These are phyloP conservation scores for Daldinia sp. DNA, from an alignment of 2,329 filamentous ascomycete genomes.

Conservation along the genomic window DNA sequence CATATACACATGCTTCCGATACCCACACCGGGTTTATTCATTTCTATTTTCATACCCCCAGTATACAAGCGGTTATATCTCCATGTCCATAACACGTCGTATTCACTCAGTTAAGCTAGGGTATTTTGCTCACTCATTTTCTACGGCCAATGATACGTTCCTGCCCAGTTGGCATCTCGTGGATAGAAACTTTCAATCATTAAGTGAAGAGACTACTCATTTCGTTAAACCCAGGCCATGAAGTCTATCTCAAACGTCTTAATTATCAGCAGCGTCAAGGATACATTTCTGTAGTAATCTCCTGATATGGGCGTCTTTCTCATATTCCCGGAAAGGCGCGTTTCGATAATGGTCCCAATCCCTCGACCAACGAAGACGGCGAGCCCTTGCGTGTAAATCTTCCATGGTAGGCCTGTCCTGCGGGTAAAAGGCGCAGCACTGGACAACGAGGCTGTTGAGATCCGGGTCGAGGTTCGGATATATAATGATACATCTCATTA, in stretches of 20 bases:
- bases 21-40: too few species aligned
- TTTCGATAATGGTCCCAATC: not conserved
- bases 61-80: too few species aligned
- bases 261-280: not conserved
- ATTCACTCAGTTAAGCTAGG: too few species aligned
- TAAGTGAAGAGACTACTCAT: too few species aligned
- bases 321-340: not conserved
- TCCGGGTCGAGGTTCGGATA: not conserved
- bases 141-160: too few species aligned
- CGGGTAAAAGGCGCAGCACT: not conserved
- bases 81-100: too few species aligned
- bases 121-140: too few species aligned
- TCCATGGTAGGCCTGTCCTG: not conserved
- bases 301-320: not conserved
- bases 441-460: not conserved
- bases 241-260: not conserved
- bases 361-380: not conserved
- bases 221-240: not conserved
- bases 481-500: not conserved
- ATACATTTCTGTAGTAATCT: not conserved
- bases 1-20: too few species aligned
- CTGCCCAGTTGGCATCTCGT: too few species aligned
- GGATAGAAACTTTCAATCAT: too few species aligned
- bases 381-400: not conserved
- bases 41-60: too few species aligned